phyloP scores from a whole-genome alignment of 352 stramenopile species.

The Globisporangium cylindrosporum region DNA sequence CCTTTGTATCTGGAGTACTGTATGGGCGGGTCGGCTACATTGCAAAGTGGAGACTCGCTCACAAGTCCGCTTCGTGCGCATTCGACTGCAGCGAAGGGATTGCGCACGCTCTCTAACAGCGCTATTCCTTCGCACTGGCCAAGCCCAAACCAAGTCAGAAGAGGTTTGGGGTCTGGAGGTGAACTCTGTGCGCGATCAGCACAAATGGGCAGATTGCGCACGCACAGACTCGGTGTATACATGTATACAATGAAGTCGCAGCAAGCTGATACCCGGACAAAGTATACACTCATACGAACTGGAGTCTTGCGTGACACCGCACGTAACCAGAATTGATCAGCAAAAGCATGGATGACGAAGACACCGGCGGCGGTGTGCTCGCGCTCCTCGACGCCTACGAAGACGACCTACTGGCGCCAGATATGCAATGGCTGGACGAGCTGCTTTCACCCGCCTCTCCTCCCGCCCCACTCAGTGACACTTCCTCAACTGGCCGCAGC shows the following conservation, averaged over 20 bases:
- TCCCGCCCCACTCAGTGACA: not conserved
- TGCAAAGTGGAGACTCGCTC: not conserved
- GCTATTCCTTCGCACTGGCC: not conserved
- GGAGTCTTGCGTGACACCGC: no score
- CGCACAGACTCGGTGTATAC: not conserved
- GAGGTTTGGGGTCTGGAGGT: no score
- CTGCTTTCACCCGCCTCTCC: not conserved
- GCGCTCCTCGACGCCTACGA: not conserved
- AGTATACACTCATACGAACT: no score
- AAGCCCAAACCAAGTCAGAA: no score
- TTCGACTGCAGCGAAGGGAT: not conserved
- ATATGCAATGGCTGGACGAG: not conserved
- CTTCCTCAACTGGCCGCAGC: no score
- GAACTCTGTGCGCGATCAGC: not conserved
- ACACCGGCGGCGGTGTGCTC: not conserved
- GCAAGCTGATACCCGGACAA: no score
- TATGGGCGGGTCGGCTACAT: not conserved
- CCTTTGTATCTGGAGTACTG: not conserved
- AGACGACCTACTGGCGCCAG: not conserved
- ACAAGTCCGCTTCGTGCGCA: not conserved
- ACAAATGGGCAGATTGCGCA: not conserved
- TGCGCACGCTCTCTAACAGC: not conserved
- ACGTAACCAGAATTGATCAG: not conserved
- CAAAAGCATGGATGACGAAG: not conserved
- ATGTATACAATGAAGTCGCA: no score